Conservation (phyloP, 352 stramenopile species). For the Thalassiosira exigua region DNA sequence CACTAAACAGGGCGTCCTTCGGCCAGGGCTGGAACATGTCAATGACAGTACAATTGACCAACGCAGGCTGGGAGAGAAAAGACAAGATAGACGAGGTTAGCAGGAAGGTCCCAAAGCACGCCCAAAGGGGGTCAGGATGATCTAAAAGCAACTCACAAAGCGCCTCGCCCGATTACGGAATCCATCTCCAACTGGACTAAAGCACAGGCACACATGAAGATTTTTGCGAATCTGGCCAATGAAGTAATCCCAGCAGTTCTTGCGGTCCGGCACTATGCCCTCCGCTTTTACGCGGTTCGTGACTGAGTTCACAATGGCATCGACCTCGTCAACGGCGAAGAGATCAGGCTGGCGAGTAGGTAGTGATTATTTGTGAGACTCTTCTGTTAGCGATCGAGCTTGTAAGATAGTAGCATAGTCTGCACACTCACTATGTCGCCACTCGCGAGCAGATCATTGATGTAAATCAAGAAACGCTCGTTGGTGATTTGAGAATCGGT, state of each 20-base stretch:
- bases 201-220: slow-evolving; percentile 96
- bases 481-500: slow-evolving; percentile 98
- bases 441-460: slow-evolving; percentile 95
- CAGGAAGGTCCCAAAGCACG: no score
- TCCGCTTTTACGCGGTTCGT: slow-evolving; percentile 93
- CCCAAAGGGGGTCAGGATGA: no score
- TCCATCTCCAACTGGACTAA: slow-evolving; percentile 94
- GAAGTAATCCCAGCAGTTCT: slow-evolving; percentile 95
- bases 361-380: no score
- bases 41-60: slow-evolving; percentile 97
- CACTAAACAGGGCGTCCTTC: slow-evolving; percentile 94
- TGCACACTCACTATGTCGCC: no score
- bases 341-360: no score
- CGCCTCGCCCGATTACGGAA: slow-evolving; percentile 93
- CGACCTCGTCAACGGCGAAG: slow-evolving; percentile 95
- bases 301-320: slow-evolving; percentile 89
- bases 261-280: slow-evolving; percentile 90
- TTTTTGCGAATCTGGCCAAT: slow-evolving; percentile 90
- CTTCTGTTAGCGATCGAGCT: no score
- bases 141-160: no score
- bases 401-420: no score
- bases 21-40: slow-evolving; percentile 98
- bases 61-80: no score
- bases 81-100: no score
- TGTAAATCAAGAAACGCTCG: slow-evolving; percentile 97